A percentile compares a stretch with the other conserved stretches of the same genome.
phyloP scores from a whole-genome alignment of 371 early-diverging fungal species.

The Zychaea mexicana region DNA sequence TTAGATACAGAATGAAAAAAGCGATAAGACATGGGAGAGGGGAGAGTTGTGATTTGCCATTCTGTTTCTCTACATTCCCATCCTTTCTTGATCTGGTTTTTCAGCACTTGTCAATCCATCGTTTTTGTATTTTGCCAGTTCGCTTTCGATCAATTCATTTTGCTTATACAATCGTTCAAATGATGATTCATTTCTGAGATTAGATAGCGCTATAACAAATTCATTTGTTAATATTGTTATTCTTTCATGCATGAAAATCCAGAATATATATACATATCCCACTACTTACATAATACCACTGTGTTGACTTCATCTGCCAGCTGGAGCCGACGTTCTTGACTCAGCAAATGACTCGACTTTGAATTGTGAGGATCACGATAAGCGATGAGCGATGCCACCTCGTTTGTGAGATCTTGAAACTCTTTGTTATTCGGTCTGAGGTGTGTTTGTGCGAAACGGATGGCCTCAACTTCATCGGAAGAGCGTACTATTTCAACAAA shows the following conservation, averaged over 20 bases:
- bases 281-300: constrained; percentile 24
- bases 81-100: constrained; percentile 5
- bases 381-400: constrained; percentile 44
- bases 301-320: constrained; percentile 39
- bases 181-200: constrained; percentile 10
- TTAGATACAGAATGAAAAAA: not conserved
- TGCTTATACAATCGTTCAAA: constrained; percentile 14
- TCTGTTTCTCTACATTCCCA: constrained; percentile 9
- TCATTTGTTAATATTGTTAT: not conserved
- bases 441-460: constrained; percentile 39
- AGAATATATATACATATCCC: not conserved
- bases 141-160: constrained; percentile 3
- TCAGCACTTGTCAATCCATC: not conserved
- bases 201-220: constrained; percentile 8
- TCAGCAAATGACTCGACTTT: constrained; percentile 28
- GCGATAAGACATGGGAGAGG: not conserved
- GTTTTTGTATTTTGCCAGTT: constrained; percentile 1
- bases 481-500: constrained; percentile 38
- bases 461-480: constrained; percentile 28
- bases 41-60: no score
- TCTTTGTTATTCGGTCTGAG: constrained; percentile 23
- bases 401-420: constrained; percentile 26
- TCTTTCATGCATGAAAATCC: not conserved
- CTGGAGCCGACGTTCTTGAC: constrained; percentile 31
- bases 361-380: constrained; percentile 41